phyloP scores from a whole-genome alignment of 2,329 filamentous ascomycete species.

The Alternaria sp. region DNA sequence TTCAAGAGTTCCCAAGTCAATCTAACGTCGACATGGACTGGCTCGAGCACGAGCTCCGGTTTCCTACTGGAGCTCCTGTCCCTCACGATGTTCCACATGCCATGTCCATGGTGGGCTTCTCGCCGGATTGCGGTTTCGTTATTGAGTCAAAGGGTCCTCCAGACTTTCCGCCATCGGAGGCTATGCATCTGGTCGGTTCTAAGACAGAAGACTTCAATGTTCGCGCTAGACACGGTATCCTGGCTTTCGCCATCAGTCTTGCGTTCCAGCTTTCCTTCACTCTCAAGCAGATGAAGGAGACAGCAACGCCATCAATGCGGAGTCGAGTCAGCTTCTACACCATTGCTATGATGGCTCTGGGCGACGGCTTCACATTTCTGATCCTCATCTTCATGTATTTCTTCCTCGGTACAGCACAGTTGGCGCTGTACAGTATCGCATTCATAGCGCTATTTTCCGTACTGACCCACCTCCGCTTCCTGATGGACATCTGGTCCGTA shows the following conservation, averaged over 20 bases:
- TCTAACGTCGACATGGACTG: constrained; percentile 53
- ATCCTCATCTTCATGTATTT: constrained; percentile 61
- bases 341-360: constrained; percentile 67
- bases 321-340: constrained; percentile 72
- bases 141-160: constrained; percentile 68
- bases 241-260: constrained; percentile 61
- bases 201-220: constrained; percentile 66
- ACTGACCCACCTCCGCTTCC: constrained; percentile 69
- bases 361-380: constrained; percentile 67
- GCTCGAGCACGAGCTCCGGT: constrained; percentile 67
- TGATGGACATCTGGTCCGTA: constrained; percentile 73
- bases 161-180: constrained; percentile 60
- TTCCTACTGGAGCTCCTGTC: constrained; percentile 65
- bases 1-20: constrained; percentile 66
- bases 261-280: constrained; percentile 64
- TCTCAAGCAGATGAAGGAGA: constrained; percentile 69
- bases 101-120: constrained; percentile 69
- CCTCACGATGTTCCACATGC: constrained; percentile 60
- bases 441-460: constrained; percentile 69
- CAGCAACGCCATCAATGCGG: constrained; percentile 69
- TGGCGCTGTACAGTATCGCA: constrained; percentile 63
- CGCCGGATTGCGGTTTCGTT: constrained; percentile 72
- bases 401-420: constrained; percentile 63
- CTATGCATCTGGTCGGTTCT: constrained; percentile 62
- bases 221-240: constrained; percentile 61